Evolutionary conservation across 306 rosid species (phyloP).

Genomic region (Pterocarpus macrocarpus): DNA sequence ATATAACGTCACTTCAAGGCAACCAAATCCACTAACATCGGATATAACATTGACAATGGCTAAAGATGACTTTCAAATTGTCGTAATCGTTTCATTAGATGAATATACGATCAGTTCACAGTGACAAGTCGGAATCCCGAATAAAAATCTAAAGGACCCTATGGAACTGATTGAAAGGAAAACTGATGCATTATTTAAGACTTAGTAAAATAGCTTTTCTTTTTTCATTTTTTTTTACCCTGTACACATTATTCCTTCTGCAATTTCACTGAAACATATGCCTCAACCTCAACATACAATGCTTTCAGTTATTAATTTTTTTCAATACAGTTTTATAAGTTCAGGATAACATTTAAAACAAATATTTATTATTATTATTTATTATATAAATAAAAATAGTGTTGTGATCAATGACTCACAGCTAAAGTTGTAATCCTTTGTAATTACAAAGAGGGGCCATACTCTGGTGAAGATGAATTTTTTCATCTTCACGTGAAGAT

Average conservation of each 20-base stretch:
- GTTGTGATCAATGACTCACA: slow-evolving; percentile 24
- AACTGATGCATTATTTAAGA: neutral
- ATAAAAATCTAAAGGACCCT: neutral
- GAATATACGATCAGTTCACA: neutral
- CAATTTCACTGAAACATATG: neutral
- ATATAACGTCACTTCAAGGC: neutral
- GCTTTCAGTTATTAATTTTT: neutral
- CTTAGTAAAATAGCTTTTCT: neutral
- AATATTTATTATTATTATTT: neutral
- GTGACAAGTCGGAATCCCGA: neutral
- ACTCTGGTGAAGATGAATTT: too few species aligned
- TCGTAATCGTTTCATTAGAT: neutral
- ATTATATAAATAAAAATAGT: neutral
- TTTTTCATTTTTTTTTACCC: neutral
- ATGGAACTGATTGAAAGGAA: neutral
- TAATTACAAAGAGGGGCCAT: too few species aligned
- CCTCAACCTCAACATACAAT: neutral
- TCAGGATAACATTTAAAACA: neutral
- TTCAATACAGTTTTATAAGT: too few species aligned
- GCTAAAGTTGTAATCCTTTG: neutral
- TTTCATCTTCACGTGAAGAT: too few species aligned
- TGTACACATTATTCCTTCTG: neutral
- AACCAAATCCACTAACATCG: slow-evolving; percentile 24
- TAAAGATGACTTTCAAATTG: neutral
- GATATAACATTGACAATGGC: slow-evolving; percentile 13